phyloP scores from a whole-genome alignment of 108 stramenopile genomes.

The Nitzschia putrida region DNA sequence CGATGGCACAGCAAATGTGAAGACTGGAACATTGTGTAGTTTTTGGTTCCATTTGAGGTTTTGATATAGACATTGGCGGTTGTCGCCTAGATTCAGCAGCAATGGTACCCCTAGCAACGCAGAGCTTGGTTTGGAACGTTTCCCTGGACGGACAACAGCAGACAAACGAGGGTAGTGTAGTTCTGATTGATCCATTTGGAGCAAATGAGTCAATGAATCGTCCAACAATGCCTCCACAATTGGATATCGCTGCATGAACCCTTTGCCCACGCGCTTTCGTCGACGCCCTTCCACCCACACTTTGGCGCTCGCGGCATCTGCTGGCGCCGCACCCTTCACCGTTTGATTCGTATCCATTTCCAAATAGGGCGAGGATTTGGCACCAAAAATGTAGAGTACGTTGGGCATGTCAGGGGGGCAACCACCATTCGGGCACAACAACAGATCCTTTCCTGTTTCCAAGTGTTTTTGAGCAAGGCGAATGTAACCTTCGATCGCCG shows the following conservation, averaged over 20 bases:
- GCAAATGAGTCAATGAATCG: background rate
- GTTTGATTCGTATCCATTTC: background rate
- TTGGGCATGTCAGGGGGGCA: slow-evolving; percentile 1
- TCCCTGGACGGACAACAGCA: background rate
- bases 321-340: background rate
- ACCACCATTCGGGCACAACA: background rate
- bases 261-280: background rate
- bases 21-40: slow-evolving; percentile 4
- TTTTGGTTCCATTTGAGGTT: background rate
- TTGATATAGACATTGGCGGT: background rate
- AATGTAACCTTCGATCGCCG: background rate
- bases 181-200: background rate
- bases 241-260: slow-evolving; percentile 3
- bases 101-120: background rate
- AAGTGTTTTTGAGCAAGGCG: slow-evolving; percentile 1
- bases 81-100: slow-evolving; percentile 1
- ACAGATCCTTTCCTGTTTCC: background rate
- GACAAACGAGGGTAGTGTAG: background rate
- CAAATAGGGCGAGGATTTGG: background rate
- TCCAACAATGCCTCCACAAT: slow-evolving; percentile 4
- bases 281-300: slow-evolving; percentile 11
- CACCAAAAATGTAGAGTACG: slow-evolving; percentile 1
- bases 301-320: no score
- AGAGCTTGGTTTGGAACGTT: background rate
- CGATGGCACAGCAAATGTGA: background rate